Evolutionary conservation across 768 basidiomycete genomes (phyloP).

Genomic region (Mycena haematopus): DNA sequence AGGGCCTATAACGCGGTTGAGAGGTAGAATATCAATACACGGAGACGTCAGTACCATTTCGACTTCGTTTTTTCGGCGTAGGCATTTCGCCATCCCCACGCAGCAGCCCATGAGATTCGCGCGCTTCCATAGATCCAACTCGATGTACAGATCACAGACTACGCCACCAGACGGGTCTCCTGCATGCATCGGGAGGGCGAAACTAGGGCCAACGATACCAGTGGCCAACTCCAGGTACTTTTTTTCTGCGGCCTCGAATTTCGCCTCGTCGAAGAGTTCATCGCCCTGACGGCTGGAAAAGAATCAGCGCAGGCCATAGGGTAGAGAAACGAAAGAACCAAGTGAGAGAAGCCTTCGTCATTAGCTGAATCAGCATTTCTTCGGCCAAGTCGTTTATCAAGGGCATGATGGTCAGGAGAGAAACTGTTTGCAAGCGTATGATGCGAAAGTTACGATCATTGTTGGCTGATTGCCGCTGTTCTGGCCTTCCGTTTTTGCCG

Average conservation of each 20-base stretch:
- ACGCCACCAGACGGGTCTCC: background rate
- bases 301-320: background rate
- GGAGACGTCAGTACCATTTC: slow-evolving; percentile 1
- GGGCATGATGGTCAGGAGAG: too few relatives aligned
- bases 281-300: background rate
- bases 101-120: slow-evolving; percentile 21
- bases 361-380: background rate
- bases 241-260: background rate
- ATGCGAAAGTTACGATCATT: too few relatives aligned
- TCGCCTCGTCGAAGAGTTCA: background rate
- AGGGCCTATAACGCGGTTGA: slow-evolving; percentile 4
- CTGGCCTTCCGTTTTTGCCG: too few relatives aligned
- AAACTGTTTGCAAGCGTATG: too few relatives aligned
- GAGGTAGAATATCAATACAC: background rate
- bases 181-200: background rate
- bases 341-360: background rate
- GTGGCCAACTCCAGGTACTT: background rate
- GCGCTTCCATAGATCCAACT: background rate
- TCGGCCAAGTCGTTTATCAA: background rate
- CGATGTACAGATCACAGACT: background rate
- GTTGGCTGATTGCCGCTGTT: too few relatives aligned
- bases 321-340: background rate
- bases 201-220: background rate
- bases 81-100: slow-evolving; percentile 16
- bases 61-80: background rate